Evolutionary conservation across 371 early-diverging fungal genomes (phyloP), one percentile per base, ranked within the genome.

Genomic region (Chytridium lagenaria): DNA sequence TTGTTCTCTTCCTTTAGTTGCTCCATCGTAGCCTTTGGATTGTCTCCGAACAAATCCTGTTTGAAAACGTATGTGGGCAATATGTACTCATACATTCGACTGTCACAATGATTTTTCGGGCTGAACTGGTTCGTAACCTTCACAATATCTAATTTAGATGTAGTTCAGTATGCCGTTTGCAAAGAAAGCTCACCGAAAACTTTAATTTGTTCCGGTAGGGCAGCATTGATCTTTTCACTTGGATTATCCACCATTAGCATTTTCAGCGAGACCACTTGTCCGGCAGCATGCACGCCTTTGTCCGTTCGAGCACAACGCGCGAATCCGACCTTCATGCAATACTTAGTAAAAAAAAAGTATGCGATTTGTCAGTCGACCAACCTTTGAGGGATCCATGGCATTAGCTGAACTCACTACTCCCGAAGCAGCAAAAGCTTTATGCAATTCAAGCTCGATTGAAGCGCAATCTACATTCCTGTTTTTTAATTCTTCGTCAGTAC

Each of bases 241-340:
- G 95, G 83, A 23, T 89, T 83, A 0, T 85, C 83, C 65, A 92
- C 89, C 50, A 91, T 81, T 67, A 93, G 89, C 90, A 97, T 83
- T 84, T 99, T 99, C 39, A 93, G 77, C 0, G 95, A 92, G 30
- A 97, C 90, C 0, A 99, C 91, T 70, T 98, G 95, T 37, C 98
- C 95, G 33, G 94, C 95, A 31, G 99, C 99, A 80, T 98, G 98
- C 0, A 99, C 99, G 16, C 99, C 99, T 84, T 99, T 99, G 81
- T 99, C 99, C 0, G 99, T 99, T 33, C 99, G 87, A 1, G 98
- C 99, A 1, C 96, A 92, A 64, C 99, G 84, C 86, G 83, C 80
- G 77, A 94, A 86, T 34, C 87, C 85, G 36, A 91, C 85, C 91
- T 95, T 5, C 2, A 61, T 31, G 26, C 3, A n/a, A n/a, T n/a